phyloP scores from a whole-genome alignment of 1,139 yeast genomes.

The Scheffersomyces cryptocercus region DNA sequence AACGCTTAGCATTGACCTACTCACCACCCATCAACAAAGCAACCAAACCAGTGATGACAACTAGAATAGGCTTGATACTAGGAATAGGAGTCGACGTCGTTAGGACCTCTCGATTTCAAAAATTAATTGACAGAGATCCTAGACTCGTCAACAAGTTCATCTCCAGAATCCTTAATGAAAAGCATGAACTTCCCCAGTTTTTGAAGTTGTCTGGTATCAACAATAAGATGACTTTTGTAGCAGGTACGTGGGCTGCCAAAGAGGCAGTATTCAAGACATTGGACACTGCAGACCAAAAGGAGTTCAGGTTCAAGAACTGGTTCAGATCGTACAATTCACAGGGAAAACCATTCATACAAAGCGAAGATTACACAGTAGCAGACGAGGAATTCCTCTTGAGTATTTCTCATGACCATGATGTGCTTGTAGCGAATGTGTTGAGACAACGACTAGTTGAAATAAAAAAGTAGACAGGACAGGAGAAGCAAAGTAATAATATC shows the following conservation, averaged over 20 bases:
- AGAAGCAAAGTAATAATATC: not conserved
- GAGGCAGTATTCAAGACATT: constrained; percentile 74
- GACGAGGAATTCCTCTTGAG: constrained; percentile 55
- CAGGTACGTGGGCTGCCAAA: constrained; percentile 73
- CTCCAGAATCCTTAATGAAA: constrained; percentile 51
- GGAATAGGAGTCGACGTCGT: constrained; percentile 71
- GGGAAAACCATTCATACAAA: constrained; percentile 41
- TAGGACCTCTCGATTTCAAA: constrained; percentile 48
- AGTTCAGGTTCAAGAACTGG: constrained; percentile 65
- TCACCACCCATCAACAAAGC: no score
- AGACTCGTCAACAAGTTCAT: constrained; percentile 42
- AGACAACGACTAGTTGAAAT: constrained; percentile 29
- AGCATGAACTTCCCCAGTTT: constrained; percentile 45
- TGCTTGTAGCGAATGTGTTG: constrained; percentile 50
- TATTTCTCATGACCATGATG: constrained; percentile 67
- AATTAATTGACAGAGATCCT: constrained; percentile 32
- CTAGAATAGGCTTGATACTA: not conserved
- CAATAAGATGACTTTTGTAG: constrained; percentile 37
- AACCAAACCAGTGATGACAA: no score
- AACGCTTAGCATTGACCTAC: no score
- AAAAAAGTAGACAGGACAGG: not conserved
- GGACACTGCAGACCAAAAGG: constrained; percentile 46
- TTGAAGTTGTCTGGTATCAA: constrained; percentile 18
- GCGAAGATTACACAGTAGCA: constrained; percentile 4
- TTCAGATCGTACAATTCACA: constrained; percentile 39